Percentiles rank a stretch among this genome's conserved stretches.
Evolutionary conservation across 1,284 basidiomycete species (phyloP).

Genomic region (Microbotryum violaceum): DNA sequence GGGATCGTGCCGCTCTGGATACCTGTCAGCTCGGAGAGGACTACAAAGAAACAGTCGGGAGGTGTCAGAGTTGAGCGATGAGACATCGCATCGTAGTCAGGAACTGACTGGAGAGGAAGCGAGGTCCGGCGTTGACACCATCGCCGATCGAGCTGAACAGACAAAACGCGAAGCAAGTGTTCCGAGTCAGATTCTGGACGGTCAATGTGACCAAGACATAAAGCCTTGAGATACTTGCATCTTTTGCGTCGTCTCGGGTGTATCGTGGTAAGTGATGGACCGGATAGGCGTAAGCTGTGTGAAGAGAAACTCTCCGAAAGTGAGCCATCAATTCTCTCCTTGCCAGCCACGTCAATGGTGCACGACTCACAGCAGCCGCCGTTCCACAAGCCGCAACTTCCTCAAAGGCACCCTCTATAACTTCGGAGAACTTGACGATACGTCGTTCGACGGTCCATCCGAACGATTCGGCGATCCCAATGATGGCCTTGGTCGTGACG

Average conservation of each 20-base stretch:
- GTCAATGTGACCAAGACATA: no score
- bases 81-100: no score
- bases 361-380: constrained; percentile 21
- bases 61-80: no score
- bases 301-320: neutral
- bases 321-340: neutral
- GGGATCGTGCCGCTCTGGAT: constrained; percentile 35
- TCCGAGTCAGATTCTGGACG: no score
- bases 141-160: constrained; percentile 35
- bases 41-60: neutral
- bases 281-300: constrained; percentile 36
- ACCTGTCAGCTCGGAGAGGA: constrained; percentile 30
- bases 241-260: constrained; percentile 33
- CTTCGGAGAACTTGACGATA: constrained; percentile 37
- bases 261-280: constrained; percentile 39
- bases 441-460: constrained; percentile 40
- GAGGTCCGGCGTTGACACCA: constrained; percentile 38
- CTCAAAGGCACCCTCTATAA: constrained; percentile 30
- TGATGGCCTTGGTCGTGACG: constrained; percentile 33
- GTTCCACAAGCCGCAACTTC: constrained; percentile 32
- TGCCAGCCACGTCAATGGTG: neutral
- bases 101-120: constrained; percentile 14
- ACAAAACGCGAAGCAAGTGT: no score
- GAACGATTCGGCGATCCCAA: constrained; percentile 36
- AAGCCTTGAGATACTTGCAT: constrained; percentile 9